Evolutionary conservation across 2,329 filamentous ascomycete species (phyloP).

Genomic region (Harringtonia aguacate): DNA sequence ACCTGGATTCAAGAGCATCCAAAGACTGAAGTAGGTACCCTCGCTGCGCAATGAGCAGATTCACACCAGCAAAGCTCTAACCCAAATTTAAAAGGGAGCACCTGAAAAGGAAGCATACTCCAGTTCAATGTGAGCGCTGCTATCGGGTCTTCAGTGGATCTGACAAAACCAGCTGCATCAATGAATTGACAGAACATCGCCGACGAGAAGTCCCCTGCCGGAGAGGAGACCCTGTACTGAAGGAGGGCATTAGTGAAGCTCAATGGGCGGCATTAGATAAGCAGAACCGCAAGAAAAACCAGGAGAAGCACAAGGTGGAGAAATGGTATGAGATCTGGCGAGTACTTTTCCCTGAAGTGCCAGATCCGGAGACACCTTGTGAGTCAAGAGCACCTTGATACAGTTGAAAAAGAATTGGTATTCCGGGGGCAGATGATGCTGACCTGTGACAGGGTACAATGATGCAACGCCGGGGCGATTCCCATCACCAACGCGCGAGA

Average conservation of each 20-base stretch:
- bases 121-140: slow-evolving; percentile 18
- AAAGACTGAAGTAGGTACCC: slow-evolving; percentile 16
- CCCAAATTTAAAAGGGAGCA: slow-evolving; percentile 13
- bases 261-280: slow-evolving; percentile 17
- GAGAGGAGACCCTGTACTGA: slow-evolving; percentile 12
- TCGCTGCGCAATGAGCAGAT: background rate
- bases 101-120: slow-evolving; percentile 16
- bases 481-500: slow-evolving; percentile 10
- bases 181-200: slow-evolving; percentile 12
- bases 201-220: slow-evolving; percentile 12
- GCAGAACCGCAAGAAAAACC: slow-evolving; percentile 17
- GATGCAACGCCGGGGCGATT: slow-evolving; percentile 2
- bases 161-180: slow-evolving; percentile 8
- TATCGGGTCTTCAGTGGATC: slow-evolving; percentile 13
- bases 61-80: background rate
- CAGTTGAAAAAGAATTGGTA: no score
- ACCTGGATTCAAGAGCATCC: slow-evolving; percentile 17
- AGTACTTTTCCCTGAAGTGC: slow-evolving; percentile 14
- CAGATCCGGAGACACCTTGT: slow-evolving; percentile 15
- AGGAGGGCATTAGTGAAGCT: slow-evolving; percentile 15
- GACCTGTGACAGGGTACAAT: slow-evolving; percentile 13
- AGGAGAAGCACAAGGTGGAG: slow-evolving; percentile 17
- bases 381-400: slow-evolving; percentile 3
- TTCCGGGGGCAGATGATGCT: background rate
- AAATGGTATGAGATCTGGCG: slow-evolving; percentile 20